Conservation (phyloP, 805 yeast genomes). For the Yarrowia sp. region DNA sequence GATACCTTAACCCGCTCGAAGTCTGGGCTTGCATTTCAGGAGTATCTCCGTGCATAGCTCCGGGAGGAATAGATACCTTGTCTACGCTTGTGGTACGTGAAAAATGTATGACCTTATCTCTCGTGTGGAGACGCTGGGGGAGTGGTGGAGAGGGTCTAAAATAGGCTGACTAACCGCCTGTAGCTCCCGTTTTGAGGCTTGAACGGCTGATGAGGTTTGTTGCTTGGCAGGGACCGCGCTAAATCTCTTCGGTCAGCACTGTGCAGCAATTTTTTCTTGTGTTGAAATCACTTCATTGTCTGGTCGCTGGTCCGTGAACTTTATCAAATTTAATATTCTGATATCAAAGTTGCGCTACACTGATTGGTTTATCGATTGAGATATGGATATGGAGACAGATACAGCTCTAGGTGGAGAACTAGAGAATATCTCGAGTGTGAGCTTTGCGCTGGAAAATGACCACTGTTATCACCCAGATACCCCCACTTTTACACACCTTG, state of each 20-base stretch:
- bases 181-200: no score
- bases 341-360: constrained; percentile 1
- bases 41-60: background rate
- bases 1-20: constrained; percentile 9
- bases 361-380: background rate
- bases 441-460: no score
- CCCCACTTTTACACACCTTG: no score
- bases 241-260: background rate
- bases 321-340: background rate
- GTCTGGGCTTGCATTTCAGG: background rate
- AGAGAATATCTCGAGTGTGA: no score
- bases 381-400: background rate
- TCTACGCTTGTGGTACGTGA: background rate
- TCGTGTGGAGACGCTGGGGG: background rate
- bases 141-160: background rate
- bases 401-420: background rate
- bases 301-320: background rate
- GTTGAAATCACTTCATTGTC: background rate
- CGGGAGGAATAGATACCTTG: background rate
- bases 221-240: constrained; percentile 19
- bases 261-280: background rate
- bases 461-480: no score
- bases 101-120: constrained; percentile 5
- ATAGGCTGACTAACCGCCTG: no score
- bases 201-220: no score